Evolutionary conservation across 345 rosid species (phyloP).

Genomic region (Citrus sp.): DNA sequence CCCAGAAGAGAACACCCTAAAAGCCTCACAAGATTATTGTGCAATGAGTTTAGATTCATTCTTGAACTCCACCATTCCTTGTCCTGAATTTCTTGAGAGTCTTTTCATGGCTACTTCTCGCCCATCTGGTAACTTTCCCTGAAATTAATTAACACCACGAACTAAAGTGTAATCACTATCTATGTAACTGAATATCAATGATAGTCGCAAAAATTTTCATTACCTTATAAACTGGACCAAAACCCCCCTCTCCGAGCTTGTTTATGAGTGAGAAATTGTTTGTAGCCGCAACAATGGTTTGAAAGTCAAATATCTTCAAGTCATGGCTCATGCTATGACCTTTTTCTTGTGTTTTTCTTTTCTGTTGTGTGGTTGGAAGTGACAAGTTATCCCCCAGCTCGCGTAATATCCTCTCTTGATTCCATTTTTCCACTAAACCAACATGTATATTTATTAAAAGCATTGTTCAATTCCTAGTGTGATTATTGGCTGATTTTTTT

Average conservation of each 20-base stretch:
- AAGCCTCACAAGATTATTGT: no score
- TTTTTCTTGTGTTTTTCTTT: not conserved
- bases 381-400: not conserved
- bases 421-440: not conserved
- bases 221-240: not conserved
- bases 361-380: not conserved
- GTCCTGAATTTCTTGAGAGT: no score
- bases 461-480: not conserved
- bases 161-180: no score
- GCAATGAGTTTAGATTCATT: no score
- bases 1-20: no score
- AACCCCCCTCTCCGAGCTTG: not conserved
- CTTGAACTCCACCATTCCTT: no score
- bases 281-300: constrained; percentile 1
- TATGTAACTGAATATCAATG: no score
- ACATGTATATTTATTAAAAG: not conserved
- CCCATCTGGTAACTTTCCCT: no score
- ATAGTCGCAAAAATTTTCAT: not conserved
- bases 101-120: no score
- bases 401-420: not conserved
- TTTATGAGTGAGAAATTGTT: not conserved
- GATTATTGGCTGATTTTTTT: not conserved
- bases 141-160: no score
- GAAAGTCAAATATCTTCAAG: not conserved
- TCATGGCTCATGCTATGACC: not conserved